phyloP scores from a whole-genome alignment of 495 filamentous ascomycete genomes.

The Penicillium macrosclerotiorum region DNA sequence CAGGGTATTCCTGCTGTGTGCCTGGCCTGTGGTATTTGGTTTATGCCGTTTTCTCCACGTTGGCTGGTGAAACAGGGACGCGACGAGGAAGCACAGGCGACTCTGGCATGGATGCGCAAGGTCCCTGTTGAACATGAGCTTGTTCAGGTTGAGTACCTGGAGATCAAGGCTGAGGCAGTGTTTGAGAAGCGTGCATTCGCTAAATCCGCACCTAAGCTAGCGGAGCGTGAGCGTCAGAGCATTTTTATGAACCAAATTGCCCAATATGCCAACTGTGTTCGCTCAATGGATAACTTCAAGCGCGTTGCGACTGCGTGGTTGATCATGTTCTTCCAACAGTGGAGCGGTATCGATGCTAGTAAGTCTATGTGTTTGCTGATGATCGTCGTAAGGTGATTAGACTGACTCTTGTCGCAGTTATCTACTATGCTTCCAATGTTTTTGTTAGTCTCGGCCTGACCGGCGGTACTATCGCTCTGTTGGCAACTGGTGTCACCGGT shows the following conservation, averaged over 20 bases:
- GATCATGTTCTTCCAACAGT: conserved; percentile 45
- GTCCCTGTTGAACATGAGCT: conserved; percentile 33
- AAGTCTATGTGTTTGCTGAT: too few species aligned
- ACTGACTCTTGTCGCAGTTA: conserved; percentile 12
- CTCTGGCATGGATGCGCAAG: conserved; percentile 47
- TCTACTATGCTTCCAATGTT: conserved; percentile 40
- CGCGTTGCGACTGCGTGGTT: conserved; percentile 38
- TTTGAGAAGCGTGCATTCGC: conserved; percentile 42
- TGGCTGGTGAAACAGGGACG: conserved; percentile 49
- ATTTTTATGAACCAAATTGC: conserved; percentile 35
- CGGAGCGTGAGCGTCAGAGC: conserved; percentile 25
- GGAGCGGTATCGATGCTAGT: conserved; percentile 42
- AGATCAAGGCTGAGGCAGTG: conserved; percentile 41
- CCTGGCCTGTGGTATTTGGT: conserved; percentile 45
- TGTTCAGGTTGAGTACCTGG: conserved; percentile 44
- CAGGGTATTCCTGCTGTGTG: conserved; percentile 44
- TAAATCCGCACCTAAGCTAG: conserved; percentile 35
- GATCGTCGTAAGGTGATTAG: background rate
- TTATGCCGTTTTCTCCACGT: conserved; percentile 45
- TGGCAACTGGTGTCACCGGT: conserved; percentile 57
- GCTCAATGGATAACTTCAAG: conserved; percentile 41
- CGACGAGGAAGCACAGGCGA: conserved; percentile 49
- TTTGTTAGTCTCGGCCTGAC: conserved; percentile 79
- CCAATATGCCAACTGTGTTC: conserved; percentile 35
- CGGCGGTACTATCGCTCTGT: conserved; percentile 71